Conservation (phyloP, 805 yeast species). For the Yueomyces sp. region DNA sequence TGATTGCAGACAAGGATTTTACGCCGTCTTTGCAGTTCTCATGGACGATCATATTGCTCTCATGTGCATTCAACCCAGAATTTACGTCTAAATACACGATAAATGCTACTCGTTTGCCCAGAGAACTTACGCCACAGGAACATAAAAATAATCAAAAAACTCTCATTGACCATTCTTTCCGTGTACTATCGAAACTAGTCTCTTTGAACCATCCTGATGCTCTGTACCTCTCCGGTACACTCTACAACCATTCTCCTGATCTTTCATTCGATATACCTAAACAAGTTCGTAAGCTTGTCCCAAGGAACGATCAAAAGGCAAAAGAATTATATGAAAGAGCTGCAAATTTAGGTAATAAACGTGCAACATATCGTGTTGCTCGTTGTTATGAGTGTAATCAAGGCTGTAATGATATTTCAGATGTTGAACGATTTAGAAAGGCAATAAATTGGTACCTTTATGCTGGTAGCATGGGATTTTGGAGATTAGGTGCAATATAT, state of each 20-base stretch:
- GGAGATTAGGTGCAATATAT: slow-evolving; percentile 56
- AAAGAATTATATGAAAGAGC: slow-evolving; percentile 47
- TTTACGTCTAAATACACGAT: slow-evolving; percentile 32
- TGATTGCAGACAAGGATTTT: slow-evolving; percentile 21
- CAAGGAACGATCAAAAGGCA: slow-evolving; percentile 46
- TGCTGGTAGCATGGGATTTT: slow-evolving; percentile 60
- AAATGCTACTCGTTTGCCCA: slow-evolving; percentile 32
- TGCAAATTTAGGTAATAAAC: slow-evolving; percentile 41
- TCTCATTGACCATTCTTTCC: slow-evolving; percentile 44
- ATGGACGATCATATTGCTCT: slow-evolving; percentile 48
- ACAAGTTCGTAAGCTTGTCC: slow-evolving; percentile 27
- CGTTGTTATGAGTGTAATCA: slow-evolving; percentile 44
- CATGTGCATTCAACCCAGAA: slow-evolving; percentile 30
- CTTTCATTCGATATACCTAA: not conserved
- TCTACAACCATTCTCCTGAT: slow-evolving; percentile 23
- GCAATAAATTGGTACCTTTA: slow-evolving; percentile 42
- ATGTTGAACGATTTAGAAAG: slow-evolving; percentile 3
- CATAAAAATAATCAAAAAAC: slow-evolving; percentile 39
- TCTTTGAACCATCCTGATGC: slow-evolving; percentile 40
- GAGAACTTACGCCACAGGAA: slow-evolving; percentile 28
- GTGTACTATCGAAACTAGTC: slow-evolving; percentile 44
- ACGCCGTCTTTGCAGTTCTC: slow-evolving; percentile 43
- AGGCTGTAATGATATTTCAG: slow-evolving; percentile 19
- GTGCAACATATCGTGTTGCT: slow-evolving; percentile 56
- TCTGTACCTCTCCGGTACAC: slow-evolving; percentile 44